Conservation (phyloP, 2,329 filamentous ascomycete genomes). For the Fusarium proliferatum region DNA sequence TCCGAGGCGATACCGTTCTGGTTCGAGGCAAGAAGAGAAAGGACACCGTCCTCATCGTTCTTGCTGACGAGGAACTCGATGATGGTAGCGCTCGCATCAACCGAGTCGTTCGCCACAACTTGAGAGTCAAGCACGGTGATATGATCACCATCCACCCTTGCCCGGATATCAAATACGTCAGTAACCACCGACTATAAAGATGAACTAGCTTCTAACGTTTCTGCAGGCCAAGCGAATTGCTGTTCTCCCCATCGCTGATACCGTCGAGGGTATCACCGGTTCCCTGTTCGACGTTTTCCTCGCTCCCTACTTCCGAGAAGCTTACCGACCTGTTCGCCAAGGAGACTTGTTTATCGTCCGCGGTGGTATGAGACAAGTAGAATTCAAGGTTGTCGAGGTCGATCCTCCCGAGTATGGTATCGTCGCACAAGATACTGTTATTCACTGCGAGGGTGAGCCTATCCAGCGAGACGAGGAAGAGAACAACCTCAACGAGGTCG, state of each 20-base stretch:
- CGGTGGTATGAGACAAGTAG: slow-evolving; percentile 98
- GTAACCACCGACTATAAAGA: slow-evolving; percentile 52
- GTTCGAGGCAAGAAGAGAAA: slow-evolving; percentile 99
- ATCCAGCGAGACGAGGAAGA: slow-evolving; percentile 99
- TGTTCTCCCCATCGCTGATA: slow-evolving; percentile 97
- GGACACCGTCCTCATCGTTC: slow-evolving; percentile 97
- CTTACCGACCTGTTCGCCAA: slow-evolving; percentile 96
- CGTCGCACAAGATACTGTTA: slow-evolving; percentile 97
- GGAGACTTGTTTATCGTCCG: slow-evolving; percentile 97
- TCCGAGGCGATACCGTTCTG: slow-evolving; percentile 97
- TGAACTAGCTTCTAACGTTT: slow-evolving; percentile 14
- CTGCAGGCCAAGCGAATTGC: slow-evolving; percentile 95
- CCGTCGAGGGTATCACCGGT: slow-evolving; percentile 95
- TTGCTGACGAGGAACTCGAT: slow-evolving; percentile 97
- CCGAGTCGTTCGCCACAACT: slow-evolving; percentile 97
- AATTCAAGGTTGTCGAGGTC: slow-evolving; percentile 99
- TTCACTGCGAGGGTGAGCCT: slow-evolving; percentile 91
- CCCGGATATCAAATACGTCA: slow-evolving; percentile 99
- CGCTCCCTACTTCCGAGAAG: slow-evolving; percentile 98
- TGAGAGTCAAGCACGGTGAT: slow-evolving; percentile 98
- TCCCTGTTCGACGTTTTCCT: slow-evolving; percentile 99
- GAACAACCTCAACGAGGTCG: slow-evolving; percentile 98
- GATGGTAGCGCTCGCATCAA: slow-evolving; percentile 98
- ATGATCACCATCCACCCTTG: slow-evolving; percentile 97
- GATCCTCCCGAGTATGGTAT: slow-evolving; percentile 99